Base-by-base conservation (phyloP, 2,329 filamentous ascomycete genomes). In the Talaromyces sp. region DNA sequence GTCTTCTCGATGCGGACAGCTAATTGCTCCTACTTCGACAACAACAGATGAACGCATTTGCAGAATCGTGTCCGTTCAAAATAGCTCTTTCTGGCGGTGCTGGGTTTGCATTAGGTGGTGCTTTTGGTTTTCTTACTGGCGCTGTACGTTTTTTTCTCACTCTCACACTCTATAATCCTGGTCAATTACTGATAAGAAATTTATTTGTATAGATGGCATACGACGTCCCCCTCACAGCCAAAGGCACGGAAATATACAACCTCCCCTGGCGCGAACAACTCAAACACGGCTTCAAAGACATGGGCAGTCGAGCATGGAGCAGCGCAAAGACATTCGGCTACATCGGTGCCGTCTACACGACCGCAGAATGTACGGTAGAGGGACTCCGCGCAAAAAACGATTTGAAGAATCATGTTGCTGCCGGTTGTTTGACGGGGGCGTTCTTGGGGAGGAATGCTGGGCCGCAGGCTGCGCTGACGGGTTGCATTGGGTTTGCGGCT, bases 101-200 rank as follows among this genome's bases (percentile, higher is more conserved):
- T 84, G 94, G 94, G 15, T 97, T 97, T 68, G 94, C 87, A 37
- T 87, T 99, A 64, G 94, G 94, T 62, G 94, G 91, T 68, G 80
- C 95, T 43, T 99, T 99, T 66, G 94, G 94, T 65, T 83, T 97
- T 68, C 99, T 99, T 80, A 99, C 97, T 93, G 91, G 92, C 60
- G 94, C 89, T 69, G 91, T 96, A 85, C 63, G 88, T 80, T 19
- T 11, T 17, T 4, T 39, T 25, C 40, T 51, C 36, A 35, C 45
- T 40, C 33, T 33, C 21, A n/a, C n/a, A n/a, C 53, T 1, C 15
- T 11, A 6, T 11, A 1, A 56, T 33, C 7, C 35, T n/a, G 22
- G 6, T 17, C 19, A 35, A 36, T 56, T 40, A 25, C 56, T 40
- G 35, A 28, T 17, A 21, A 8, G 28, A 36, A 11, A 55, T 37